Base-by-base conservation (phyloP, 1,284 basidiomycete genomes). In the Ceratorhiza oryzae-sativae region DNA sequence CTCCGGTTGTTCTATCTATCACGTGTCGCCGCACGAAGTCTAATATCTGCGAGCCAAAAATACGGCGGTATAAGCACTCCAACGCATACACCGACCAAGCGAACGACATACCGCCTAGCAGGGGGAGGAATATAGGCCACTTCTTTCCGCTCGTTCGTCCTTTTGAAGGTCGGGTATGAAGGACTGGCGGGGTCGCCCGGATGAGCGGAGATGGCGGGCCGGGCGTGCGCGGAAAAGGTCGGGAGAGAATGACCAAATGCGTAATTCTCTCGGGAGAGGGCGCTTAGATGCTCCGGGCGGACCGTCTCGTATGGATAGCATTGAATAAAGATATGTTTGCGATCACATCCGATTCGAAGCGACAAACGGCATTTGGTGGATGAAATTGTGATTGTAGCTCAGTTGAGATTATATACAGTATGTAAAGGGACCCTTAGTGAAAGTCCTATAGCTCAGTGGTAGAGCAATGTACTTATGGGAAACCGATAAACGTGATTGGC, bases 401-500 rank as follows among this genome's bases (percentile, higher is more conserved):
- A 25, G 48, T 49, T 12, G 45, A 51, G 48, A 13, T n/a, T 30
- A 27, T 25, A 39, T 55, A n/a, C 4, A 12, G 5, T 23, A 42
- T 67, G 15, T 18, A 27, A 10, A 8, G 36, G 34, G 63, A 67
- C 63, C 63, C 63, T 67, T 67, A 67, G 36, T 67, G 63, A 58
- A 18, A 70, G 65, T 70, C 65, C 65, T 70, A 70, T 70, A 70
- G 65, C 65, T 70, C 65, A 70, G 65, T 70, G 65, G 65, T 70
- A 70, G 65, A 70, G 65, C 65, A 70, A 70, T 70, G 65, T 70
- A 70, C 65, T 70, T 70, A 70, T 70, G 65, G 65, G 65, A 70
- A 70, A 70, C 51, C 65, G 58, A 27, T 41, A 27, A 67, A 49
- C 63, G 63, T 67, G 36, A 67, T 67, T 12, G 63, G 63, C 39